These are phyloP conservation scores for Leccinum aurantiacum DNA, from an alignment of 768 basidiomycete species.

Conservation along the genomic window DNA sequence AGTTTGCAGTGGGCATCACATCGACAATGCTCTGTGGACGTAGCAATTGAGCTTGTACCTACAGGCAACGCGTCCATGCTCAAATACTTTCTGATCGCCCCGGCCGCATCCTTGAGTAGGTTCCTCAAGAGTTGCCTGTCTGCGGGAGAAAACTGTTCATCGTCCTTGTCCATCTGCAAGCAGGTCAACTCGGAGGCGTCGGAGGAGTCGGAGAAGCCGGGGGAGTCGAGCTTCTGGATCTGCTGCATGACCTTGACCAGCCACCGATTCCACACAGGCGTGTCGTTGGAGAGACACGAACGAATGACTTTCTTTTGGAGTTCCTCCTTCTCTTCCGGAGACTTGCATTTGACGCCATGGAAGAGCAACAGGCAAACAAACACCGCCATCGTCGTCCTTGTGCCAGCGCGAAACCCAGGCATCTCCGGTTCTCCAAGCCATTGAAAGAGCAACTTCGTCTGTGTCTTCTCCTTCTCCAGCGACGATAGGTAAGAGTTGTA, in stretches of 20 bases:
- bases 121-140: constrained; percentile 3
- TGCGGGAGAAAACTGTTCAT: neutral
- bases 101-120: constrained; percentile 20
- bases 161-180: neutral
- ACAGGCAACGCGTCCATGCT: neutral
- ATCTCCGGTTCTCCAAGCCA: constrained; percentile 14
- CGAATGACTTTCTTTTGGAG: constrained; percentile 14
- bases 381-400: constrained; percentile 24
- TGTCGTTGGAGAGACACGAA: constrained; percentile 23
- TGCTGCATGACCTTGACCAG: constrained; percentile 21
- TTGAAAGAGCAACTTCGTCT: constrained; percentile 16
- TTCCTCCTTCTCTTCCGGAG: neutral
- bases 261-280: constrained; percentile 26
- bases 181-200: neutral
- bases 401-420: constrained; percentile 14
- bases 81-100: constrained; percentile 19
- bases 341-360: constrained; percentile 2
- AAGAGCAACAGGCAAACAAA: constrained; percentile 27
- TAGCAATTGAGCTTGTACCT: neutral
- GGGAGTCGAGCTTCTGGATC: constrained; percentile 3
- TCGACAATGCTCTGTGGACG: neutral
- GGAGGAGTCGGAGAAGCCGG: neutral
- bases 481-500: constrained; percentile 36
- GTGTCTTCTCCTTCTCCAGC: constrained; percentile 35
- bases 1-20: neutral